Conservation (phyloP, 2,329 filamentous ascomycete species). For the Xylaria sp. region DNA sequence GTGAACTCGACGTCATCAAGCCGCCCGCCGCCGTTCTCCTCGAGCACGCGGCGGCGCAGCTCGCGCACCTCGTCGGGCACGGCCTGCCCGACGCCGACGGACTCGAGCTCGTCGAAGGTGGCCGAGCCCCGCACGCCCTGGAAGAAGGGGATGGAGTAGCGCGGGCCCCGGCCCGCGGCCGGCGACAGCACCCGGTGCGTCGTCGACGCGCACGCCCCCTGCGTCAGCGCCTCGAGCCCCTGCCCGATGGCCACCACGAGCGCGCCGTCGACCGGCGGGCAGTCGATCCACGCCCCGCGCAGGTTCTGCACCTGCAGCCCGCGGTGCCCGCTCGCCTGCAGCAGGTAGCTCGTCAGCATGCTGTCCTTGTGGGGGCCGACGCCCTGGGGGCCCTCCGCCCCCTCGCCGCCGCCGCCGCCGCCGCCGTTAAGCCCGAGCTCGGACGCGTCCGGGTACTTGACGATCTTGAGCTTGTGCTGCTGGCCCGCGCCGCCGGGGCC, state of each 20-base stretch:
- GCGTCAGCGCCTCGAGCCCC: constrained; percentile 82
- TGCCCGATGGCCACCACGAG: constrained; percentile 88
- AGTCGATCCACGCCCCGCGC: constrained; percentile 78
- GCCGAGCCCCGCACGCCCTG: constrained; percentile 82
- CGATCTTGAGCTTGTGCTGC: constrained; percentile 89
- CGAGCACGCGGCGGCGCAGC: constrained; percentile 62
- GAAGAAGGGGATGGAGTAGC: constrained; percentile 86
- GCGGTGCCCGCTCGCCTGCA: constrained; percentile 76
- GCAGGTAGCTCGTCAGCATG: constrained; percentile 80
- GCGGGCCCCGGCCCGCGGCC: constrained; percentile 66
- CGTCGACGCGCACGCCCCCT: constrained; percentile 79
- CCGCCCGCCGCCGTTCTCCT: constrained; percentile 56
- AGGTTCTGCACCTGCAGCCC: constrained; percentile 85
- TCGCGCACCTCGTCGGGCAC: constrained; percentile 65
- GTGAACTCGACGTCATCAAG: constrained; percentile 85
- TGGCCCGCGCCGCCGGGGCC: constrained; percentile 59
- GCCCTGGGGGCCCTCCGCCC: too few relatives aligned
- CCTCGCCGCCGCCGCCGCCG: constrained; percentile 43
- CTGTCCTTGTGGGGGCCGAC: constrained; percentile 84
- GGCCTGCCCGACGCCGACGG: constrained; percentile 55
- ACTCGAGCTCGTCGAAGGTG: constrained; percentile 75
- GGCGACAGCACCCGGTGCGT: constrained; percentile 85
- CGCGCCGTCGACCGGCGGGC: constrained; percentile 73
- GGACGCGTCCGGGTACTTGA: constrained; percentile 78
- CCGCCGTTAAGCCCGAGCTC: constrained; percentile 54